Evolutionary conservation across 139 green algal genomes (phyloP).

Genomic region (Chlorella sp.): DNA sequence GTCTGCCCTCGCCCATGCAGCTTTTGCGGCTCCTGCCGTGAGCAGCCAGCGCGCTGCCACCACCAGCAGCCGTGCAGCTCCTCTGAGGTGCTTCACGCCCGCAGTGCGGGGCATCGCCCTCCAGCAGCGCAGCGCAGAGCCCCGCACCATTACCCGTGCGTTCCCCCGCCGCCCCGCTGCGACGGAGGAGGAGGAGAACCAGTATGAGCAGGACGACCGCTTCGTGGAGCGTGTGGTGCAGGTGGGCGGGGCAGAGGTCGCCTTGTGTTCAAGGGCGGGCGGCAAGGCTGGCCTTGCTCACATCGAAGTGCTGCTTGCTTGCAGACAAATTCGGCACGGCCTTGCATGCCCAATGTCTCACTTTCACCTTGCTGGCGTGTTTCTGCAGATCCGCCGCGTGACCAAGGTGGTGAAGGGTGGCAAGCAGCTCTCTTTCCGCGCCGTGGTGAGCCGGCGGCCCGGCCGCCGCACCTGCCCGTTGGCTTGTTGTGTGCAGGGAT

Average conservation of each 20-base stretch:
- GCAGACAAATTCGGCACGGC: too few species aligned
- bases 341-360: too few species aligned
- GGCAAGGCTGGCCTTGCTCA: neutral
- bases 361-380: too few species aligned
- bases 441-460: constrained; percentile 37
- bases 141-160: too few species aligned
- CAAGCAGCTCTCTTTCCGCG: constrained; percentile 93
- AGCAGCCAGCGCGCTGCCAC: neutral
- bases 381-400: constrained; percentile 74
- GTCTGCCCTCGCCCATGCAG: neutral
- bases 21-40: neutral
- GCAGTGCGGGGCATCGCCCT: neutral
- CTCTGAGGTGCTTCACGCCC: constrained; percentile 15
- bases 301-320: too few species aligned
- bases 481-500: neutral
- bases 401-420: constrained; percentile 96
- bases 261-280: neutral
- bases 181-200: constrained; percentile 13
- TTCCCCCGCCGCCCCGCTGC: neutral
- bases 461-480: neutral
- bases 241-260: neutral
- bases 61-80: neutral
- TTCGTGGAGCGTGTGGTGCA: constrained; percentile 71
- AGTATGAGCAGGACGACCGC: constrained; percentile 35
- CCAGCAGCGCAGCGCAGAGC: neutral